A percentile compares a stretch with the other conserved stretches of the same genome.
Evolutionary conservation across 2,329 filamentous ascomycete species (phyloP).

Genomic region (Tympanopsis confertula): DNA sequence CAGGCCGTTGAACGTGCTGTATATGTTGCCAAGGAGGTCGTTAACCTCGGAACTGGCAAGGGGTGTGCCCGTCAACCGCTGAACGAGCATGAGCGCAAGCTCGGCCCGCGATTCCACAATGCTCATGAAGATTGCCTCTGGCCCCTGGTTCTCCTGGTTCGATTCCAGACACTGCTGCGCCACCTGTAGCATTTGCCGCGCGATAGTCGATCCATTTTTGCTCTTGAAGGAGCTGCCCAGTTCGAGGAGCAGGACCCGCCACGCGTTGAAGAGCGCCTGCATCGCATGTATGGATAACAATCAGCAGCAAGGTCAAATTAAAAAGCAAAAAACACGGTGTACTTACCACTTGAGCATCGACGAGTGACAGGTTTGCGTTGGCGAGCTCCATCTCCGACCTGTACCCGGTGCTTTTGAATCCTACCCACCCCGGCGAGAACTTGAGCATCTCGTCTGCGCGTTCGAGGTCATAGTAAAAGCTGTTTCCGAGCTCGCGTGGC

Average conservation of each 20-base stretch:
- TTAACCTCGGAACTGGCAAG: conserved; percentile 37
- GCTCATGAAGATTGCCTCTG: conserved; percentile 71
- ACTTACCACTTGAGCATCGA: conserved; percentile 79
- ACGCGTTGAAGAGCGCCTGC: conserved; percentile 71
- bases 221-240: conserved; percentile 55
- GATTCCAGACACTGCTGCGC: conserved; percentile 67
- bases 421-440: conserved; percentile 69
- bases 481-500: conserved; percentile 53
- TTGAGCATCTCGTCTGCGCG: conserved; percentile 65
- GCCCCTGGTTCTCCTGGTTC: conserved; percentile 61
- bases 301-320: conserved; percentile 10
- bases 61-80: conserved; percentile 57
- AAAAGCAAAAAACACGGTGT: not conserved
- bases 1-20: conserved; percentile 38
- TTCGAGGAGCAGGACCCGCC: conserved; percentile 79
- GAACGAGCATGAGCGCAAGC: conserved; percentile 70
- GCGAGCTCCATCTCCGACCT: conserved; percentile 72
- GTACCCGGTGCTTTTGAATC: conserved; percentile 61
- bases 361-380: conserved; percentile 80
- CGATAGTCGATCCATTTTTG: conserved; percentile 33
- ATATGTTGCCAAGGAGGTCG: conserved; percentile 35
- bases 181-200: conserved; percentile 62
- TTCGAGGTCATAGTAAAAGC: conserved; percentile 76
- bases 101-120: conserved; percentile 68
- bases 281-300: conserved; percentile 4